Conservation (phyloP, 331 rosid genomes). For the Arachis monticola region DNA sequence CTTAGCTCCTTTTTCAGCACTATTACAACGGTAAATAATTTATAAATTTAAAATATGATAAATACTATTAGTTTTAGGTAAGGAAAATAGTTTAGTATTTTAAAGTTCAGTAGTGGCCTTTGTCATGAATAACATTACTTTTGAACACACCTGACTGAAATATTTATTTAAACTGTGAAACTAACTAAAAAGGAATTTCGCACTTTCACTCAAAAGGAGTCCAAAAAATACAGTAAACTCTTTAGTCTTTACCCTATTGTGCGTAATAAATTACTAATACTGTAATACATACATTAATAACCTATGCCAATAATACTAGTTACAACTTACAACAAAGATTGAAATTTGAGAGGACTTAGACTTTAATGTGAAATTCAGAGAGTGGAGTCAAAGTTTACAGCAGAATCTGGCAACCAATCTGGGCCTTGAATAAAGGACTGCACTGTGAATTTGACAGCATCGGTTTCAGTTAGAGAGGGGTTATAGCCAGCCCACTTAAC, state of each 20-base stretch:
- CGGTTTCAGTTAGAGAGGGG: conserved; percentile 45
- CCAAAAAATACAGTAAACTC: not conserved
- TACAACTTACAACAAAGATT: not conserved
- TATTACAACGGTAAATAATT: no score
- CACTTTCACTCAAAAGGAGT: not conserved
- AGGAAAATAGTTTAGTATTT: not conserved
- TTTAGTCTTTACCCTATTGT: not conserved
- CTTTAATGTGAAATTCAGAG: conserved; percentile 36
- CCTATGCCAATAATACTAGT: not conserved
- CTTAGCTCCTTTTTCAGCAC: no score
- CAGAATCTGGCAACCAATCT: conserved; percentile 62
- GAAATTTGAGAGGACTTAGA: not conserved
- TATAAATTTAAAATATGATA: not conserved
- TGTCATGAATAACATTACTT: no score
- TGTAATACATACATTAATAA: not conserved
- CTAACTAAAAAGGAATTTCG: conserved; percentile 16
- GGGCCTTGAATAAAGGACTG: conserved; percentile 62
- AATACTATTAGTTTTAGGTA: not conserved
- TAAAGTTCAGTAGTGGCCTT: not conserved
- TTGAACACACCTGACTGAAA: not conserved
- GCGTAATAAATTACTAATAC: not conserved
- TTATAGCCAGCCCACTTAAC: conserved; percentile 73
- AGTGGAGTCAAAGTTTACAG: conserved; percentile 46
- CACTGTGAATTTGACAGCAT: conserved; percentile 56
- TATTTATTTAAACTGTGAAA: not conserved